A percentile compares a stretch with the other conserved stretches of the same genome.
Conservation (phyloP, 2,329 filamentous ascomycete genomes). For the Paramyrothecium sp. region DNA sequence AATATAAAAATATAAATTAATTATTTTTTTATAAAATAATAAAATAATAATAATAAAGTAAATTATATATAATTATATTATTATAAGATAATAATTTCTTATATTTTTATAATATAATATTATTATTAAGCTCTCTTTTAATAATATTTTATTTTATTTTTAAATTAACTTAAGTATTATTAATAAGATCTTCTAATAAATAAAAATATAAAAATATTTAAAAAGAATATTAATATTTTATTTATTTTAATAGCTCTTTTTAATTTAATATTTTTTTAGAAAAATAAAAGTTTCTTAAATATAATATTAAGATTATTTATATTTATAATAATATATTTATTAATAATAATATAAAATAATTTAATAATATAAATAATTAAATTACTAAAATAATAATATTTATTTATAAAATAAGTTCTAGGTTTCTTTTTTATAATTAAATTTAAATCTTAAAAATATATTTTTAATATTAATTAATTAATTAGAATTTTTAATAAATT, state of each 20-base stretch:
- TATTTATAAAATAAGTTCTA: constrained; percentile 2
- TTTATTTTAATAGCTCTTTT: background rate
- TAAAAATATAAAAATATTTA: background rate
- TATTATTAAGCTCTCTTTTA: background rate
- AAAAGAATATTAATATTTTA: background rate
- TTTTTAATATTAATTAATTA: background rate
- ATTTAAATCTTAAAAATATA: constrained; percentile 2
- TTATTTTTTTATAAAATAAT: no score
- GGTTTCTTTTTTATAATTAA: background rate
- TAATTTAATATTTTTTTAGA: background rate
- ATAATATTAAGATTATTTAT: background rate
- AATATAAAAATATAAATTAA: no score
- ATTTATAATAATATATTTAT: background rate
- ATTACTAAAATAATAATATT: constrained; percentile 3
- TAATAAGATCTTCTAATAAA: background rate
- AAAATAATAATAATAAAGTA: background rate
- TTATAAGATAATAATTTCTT: background rate
- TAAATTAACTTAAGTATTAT: background rate
- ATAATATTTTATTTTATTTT: background rate
- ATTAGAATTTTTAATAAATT: background rate
- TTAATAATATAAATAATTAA: constrained; percentile 3
- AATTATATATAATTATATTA: background rate
- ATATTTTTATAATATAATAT: constrained; percentile 1
- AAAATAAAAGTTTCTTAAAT: background rate
- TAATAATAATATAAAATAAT: constrained; percentile 1